Evolutionary conservation across 2,329 filamentous ascomycete species (phyloP).

Genomic region (Emmonsiellopsis sp.): DNA sequence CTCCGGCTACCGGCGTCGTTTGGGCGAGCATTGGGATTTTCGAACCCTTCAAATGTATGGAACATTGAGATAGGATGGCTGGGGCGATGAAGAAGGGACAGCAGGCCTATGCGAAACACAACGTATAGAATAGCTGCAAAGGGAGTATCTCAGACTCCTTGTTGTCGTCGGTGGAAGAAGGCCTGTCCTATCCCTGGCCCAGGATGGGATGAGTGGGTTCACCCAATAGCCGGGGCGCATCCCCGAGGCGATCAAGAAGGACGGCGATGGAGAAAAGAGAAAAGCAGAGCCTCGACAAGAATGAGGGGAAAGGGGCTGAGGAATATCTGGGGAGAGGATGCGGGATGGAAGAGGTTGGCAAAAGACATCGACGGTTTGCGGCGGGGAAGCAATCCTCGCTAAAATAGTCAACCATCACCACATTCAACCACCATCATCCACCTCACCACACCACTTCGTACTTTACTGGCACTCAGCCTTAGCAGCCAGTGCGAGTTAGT

Average conservation of each 20-base stretch:
- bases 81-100: not conserved
- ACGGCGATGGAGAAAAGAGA: not conserved
- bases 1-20: slow-evolving; percentile 18
- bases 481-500: no score
- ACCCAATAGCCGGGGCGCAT: no score
- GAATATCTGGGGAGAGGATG: not conserved
- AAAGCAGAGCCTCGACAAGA: not conserved
- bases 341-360: not conserved
- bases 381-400: not conserved
- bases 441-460: no score
- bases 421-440: no score
- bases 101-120: not conserved
- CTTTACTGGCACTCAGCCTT: no score
- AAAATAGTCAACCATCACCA: no score
- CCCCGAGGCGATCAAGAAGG: not conserved
- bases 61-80: slow-evolving; percentile 22
- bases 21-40: slow-evolving; percentile 23
- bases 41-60: slow-evolving; percentile 33
- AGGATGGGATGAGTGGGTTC: not conserved
- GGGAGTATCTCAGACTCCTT: not conserved
- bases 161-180: not conserved
- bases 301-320: not conserved
- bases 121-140: not conserved
- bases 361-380: not conserved
- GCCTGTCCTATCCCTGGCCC: not conserved